Conservation (phyloP, 1,284 basidiomycete species). For the Golubevia pallescens region DNA sequence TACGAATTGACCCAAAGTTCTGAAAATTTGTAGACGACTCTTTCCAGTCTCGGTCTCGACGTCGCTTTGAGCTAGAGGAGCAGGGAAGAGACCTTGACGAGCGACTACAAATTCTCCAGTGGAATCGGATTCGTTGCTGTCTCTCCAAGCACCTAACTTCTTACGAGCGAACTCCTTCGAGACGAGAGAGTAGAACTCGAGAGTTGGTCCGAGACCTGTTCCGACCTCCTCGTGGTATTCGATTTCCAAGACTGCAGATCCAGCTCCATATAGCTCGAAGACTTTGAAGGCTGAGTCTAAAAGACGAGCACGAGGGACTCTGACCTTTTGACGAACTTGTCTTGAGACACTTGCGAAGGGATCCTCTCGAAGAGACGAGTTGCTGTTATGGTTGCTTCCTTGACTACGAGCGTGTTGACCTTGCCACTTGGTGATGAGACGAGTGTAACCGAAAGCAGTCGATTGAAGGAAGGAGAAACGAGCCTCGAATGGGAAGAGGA, state of each 20-base stretch:
- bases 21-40: slow-evolving; percentile 35
- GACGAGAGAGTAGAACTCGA: slow-evolving; percentile 63
- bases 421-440: slow-evolving; percentile 51
- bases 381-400: slow-evolving; percentile 22
- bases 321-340: slow-evolving; percentile 59
- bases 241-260: slow-evolving; percentile 55
- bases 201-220: slow-evolving; percentile 59
- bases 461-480: slow-evolving; percentile 57
- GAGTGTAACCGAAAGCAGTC: slow-evolving; percentile 57
- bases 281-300: slow-evolving; percentile 61
- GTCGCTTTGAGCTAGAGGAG: slow-evolving; percentile 12
- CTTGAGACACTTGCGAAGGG: slow-evolving; percentile 44
- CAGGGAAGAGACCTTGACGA: slow-evolving; percentile 49
- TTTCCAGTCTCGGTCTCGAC: slow-evolving; percentile 4
- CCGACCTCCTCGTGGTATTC: slow-evolving; percentile 65
- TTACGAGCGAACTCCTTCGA: slow-evolving; percentile 54
- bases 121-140: slow-evolving; percentile 18
- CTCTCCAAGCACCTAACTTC: slow-evolving; percentile 49
- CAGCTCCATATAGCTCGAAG: slow-evolving; percentile 55
- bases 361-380: slow-evolving; percentile 31
- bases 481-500: slow-evolving; percentile 61
- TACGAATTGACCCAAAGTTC: slow-evolving; percentile 54
- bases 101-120: slow-evolving; percentile 33
- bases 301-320: slow-evolving; percentile 50
- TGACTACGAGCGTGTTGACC: slow-evolving; percentile 35